Conservation (phyloP, 2,329 filamentous ascomycete species). For the Neofusicoccum ribis region DNA sequence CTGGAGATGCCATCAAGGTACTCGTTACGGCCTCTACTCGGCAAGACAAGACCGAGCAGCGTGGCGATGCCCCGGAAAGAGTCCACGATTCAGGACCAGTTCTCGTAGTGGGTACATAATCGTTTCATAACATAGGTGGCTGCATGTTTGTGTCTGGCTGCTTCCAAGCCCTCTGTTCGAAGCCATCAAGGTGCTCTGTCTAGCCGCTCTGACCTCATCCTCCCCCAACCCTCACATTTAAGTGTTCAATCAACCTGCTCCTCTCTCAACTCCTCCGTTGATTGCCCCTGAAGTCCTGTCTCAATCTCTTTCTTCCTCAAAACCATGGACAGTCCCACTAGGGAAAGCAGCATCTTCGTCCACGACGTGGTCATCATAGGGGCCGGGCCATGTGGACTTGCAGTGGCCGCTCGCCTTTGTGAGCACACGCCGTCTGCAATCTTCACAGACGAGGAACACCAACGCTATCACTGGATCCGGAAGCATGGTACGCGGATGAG, state of each 20-base stretch:
- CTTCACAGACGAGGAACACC: slow-evolving; percentile 81
- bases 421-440: slow-evolving; percentile 75
- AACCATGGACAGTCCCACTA: slow-evolving; percentile 3
- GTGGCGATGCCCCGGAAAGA: neutral
- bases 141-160: neutral
- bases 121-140: neutral
- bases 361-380: slow-evolving; percentile 73
- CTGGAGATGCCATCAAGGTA: neutral
- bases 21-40: neutral
- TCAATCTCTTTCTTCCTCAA: neutral
- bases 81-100: neutral
- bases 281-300: neutral
- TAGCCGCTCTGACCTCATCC: neutral
- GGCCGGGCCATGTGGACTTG: slow-evolving; percentile 73
- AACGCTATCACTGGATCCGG: slow-evolving; percentile 75
- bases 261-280: neutral
- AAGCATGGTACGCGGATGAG: slow-evolving; percentile 63
- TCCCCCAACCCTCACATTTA: neutral
- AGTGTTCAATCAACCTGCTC: neutral
- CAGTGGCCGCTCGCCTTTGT: slow-evolving; percentile 68
- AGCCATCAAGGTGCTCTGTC: slow-evolving; percentile 6
- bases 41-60: neutral
- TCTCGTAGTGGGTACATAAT: too few species aligned
- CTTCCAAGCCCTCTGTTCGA: neutral
- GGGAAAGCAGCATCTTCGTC: slow-evolving; percentile 26